Evolutionary conservation across 106 monocot species (phyloP).

Genomic region (Xerophyta viscosa): DNA sequence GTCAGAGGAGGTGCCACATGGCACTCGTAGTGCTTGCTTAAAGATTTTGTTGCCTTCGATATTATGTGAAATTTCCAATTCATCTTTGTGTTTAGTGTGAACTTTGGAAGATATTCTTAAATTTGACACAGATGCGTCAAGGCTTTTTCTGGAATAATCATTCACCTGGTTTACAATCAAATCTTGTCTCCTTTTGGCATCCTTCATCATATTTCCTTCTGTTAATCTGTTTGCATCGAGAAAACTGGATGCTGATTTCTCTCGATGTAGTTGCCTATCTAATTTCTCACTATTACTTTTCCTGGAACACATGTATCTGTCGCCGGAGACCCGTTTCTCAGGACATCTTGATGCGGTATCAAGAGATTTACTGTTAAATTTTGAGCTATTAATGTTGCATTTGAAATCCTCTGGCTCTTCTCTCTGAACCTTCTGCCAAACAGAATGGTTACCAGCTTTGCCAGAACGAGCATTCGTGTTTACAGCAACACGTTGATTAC

Average conservation of each 20-base stretch:
- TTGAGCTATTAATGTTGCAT: background rate
- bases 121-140: constrained; percentile 11
- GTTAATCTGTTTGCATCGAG: constrained; percentile 12
- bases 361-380: background rate
- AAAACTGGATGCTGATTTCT: background rate
- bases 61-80: background rate
- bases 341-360: constrained; percentile 10
- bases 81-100: constrained; percentile 20
- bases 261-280: too few relatives aligned
- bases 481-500: constrained; percentile 1
- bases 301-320: constrained; percentile 7
- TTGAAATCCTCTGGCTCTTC: background rate
- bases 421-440: constrained; percentile 70
- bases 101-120: constrained; percentile 6
- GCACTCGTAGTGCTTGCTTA: background rate
- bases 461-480: constrained; percentile 8
- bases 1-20: constrained; percentile 7
- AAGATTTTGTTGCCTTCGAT: background rate
- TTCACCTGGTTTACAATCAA: constrained; percentile 14
- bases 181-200: constrained; percentile 11
- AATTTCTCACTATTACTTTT: constrained; percentile 8
- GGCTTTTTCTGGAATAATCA: constrained; percentile 14
- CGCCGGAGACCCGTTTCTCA: constrained; percentile 1
- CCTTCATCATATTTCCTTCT: constrained; percentile 3
- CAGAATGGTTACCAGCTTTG: constrained; percentile 27